Evolutionary conservation across 2,329 filamentous ascomycete species (phyloP).

Genomic region (Aspergillus fischeri): DNA sequence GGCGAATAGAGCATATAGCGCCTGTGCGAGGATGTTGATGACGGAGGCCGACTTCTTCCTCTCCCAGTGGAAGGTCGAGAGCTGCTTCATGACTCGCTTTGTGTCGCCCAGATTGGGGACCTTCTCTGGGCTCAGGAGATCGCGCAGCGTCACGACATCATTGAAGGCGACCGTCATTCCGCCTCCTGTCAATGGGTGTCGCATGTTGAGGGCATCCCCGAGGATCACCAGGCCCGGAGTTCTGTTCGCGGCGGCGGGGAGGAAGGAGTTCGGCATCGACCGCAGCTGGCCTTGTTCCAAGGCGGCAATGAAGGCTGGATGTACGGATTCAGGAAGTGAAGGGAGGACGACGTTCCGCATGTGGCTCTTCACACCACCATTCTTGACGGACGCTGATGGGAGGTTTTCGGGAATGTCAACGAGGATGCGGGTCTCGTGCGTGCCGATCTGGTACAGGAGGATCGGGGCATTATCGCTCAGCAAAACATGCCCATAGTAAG

Average conservation of each 20-base stretch:
- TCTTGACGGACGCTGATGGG: slow-evolving; percentile 66
- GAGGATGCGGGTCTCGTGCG: slow-evolving; percentile 84
- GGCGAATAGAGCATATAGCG: slow-evolving; percentile 86
- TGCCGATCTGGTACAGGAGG: slow-evolving; percentile 94
- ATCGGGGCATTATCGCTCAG: slow-evolving; percentile 74
- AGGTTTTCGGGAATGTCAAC: slow-evolving; percentile 80
- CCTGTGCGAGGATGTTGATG: slow-evolving; percentile 97
- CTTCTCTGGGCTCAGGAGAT: slow-evolving; percentile 65
- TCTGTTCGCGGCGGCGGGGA: slow-evolving; percentile 72
- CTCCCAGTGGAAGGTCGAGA: slow-evolving; percentile 78
- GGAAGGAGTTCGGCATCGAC: slow-evolving; percentile 93
- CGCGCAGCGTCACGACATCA: slow-evolving; percentile 74
- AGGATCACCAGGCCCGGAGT: slow-evolving; percentile 73
- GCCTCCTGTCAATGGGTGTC: slow-evolving; percentile 93
- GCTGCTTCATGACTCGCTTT: slow-evolving; percentile 60
- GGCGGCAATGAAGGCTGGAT: slow-evolving; percentile 69
- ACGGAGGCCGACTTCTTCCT: slow-evolving; percentile 78
- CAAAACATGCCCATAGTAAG: slow-evolving; percentile 79
- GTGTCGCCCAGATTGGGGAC: slow-evolving; percentile 69
- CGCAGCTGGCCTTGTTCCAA: slow-evolving; percentile 74
- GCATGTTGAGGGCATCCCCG: slow-evolving; percentile 97
- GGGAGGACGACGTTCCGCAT: slow-evolving; percentile 76
- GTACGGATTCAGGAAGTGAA: slow-evolving; percentile 66
- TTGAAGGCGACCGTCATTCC: slow-evolving; percentile 98
- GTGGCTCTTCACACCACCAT: slow-evolving; percentile 81